Evolutionary conservation across 2,329 filamentous ascomycete species (phyloP).

Genomic region (Colletotrichum sp.): DNA sequence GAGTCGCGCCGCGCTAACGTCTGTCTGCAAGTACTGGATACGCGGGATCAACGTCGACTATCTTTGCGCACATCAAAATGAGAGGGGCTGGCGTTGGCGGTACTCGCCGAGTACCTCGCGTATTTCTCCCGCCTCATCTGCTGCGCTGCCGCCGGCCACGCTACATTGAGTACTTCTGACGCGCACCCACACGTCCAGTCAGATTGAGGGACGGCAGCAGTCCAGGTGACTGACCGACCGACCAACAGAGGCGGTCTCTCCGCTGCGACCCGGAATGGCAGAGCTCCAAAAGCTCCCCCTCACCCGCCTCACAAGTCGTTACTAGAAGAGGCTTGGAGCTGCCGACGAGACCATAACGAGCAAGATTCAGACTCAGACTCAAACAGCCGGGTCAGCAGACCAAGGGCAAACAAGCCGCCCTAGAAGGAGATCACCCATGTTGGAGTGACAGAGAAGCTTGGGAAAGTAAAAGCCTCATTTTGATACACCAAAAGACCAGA

Average conservation of each 20-base stretch:
- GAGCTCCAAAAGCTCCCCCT: neutral
- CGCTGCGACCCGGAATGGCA: neutral
- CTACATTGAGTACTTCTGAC: neutral
- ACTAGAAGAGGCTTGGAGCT: constrained; percentile 13
- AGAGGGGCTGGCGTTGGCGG: neutral
- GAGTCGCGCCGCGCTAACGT: neutral
- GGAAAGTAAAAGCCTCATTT: neutral
- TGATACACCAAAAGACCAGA: neutral
- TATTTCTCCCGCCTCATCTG: neutral
- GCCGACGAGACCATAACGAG: neutral
- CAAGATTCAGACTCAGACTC: constrained; percentile 1
- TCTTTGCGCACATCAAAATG: neutral
- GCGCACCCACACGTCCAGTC: neutral
- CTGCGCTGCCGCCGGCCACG: neutral
- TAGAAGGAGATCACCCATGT: neutral
- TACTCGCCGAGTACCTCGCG: neutral
- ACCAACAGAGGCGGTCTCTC: neutral
- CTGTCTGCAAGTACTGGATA: neutral
- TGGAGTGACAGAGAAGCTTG: neutral
- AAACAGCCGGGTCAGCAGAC: constrained; percentile 5
- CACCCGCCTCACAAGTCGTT: neutral
- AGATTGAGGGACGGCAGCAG: neutral
- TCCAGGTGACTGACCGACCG: neutral
- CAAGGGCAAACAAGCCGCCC: neutral
- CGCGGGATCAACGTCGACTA: neutral